phyloP scores from a whole-genome alignment of 768 basidiomycete species.

The Termitomyces sp. region DNA sequence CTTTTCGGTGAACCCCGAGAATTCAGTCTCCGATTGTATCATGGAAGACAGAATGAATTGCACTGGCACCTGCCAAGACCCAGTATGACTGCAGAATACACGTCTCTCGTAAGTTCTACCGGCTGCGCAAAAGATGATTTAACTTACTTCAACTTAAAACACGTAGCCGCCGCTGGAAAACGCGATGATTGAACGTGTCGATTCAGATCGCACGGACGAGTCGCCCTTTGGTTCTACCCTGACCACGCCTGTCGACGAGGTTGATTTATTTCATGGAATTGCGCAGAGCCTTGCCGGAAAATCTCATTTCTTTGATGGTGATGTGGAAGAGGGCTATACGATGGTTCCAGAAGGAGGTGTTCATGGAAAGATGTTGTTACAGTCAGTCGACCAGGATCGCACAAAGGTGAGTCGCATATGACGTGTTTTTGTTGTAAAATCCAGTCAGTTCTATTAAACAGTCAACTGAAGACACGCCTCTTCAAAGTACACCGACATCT shows the following conservation, averaged over 20 bases:
- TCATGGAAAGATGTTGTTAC: not conserved
- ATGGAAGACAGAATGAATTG: not conserved
- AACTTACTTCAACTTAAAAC: not conserved
- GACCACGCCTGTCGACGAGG: slow-evolving; percentile 38
- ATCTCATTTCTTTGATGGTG: not conserved
- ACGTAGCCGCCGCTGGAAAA: not conserved
- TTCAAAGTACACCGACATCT: not conserved
- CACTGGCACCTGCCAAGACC: not conserved
- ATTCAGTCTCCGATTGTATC: not conserved
- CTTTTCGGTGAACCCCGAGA: not conserved
- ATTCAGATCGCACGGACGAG: slow-evolving; percentile 37
- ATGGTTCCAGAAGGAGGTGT: not conserved
- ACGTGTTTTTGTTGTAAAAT: not conserved
- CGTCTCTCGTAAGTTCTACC: not conserved
- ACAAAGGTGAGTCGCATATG: slow-evolving; percentile 1
- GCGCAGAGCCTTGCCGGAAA: slow-evolving; percentile 11
- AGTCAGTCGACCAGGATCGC: not conserved
- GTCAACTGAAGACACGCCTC: not conserved
- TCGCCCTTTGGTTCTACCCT: slow-evolving; percentile 39
- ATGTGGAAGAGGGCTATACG: not conserved
- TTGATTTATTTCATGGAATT: slow-evolving; percentile 16
- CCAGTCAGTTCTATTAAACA: not conserved
- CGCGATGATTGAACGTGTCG: slow-evolving; percentile 20
- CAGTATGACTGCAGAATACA: not conserved
- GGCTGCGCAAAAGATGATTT: not conserved